Conservation (phyloP, 495 filamentous ascomycete species). For the Penicillium longicatenatum region DNA sequence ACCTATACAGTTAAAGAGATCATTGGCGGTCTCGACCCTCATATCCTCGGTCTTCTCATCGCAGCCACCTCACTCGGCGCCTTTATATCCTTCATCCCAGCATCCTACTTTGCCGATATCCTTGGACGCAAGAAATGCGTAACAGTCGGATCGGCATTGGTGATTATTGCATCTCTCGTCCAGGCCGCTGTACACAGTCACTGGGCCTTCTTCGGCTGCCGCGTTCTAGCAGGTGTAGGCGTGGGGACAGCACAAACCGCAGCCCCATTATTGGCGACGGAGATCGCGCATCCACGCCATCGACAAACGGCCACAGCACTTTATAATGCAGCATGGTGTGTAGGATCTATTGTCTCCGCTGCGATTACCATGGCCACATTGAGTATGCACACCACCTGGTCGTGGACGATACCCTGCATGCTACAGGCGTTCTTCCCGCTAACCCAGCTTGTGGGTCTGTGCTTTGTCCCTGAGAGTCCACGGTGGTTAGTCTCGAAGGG, state of each 20-base stretch:
- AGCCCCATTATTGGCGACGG: conserved; percentile 26
- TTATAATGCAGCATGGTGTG: conserved; percentile 25
- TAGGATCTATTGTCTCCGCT: conserved; percentile 25
- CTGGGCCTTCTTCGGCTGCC: conserved; percentile 27
- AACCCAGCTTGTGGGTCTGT: conserved; percentile 16
- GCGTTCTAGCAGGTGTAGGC: conserved; percentile 23
- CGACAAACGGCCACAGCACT: conserved; percentile 29
- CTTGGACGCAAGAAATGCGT: conserved; percentile 25
- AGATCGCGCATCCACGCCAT: conserved; percentile 28
- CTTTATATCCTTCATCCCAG: conserved; percentile 25
- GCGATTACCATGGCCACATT: conserved; percentile 23
- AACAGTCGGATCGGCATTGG: conserved; percentile 14
- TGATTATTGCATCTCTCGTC: conserved; percentile 19
- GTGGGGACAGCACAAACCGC: conserved; percentile 27
- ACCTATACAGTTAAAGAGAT: conserved; percentile 3
- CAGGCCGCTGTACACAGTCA: conserved; percentile 18
- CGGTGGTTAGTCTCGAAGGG: conserved; percentile 46
- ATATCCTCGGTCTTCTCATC: conserved; percentile 29
- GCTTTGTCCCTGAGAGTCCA: conserved; percentile 26
- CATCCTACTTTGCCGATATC: conserved; percentile 26
- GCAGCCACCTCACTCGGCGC: conserved; percentile 27
- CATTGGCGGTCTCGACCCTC: conserved; percentile 22
- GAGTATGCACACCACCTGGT: conserved; percentile 20
- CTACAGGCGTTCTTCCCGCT: conserved; percentile 24
- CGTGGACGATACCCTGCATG: conserved; percentile 26